Percentiles rank a stretch among this genome's conserved stretches.
Conservation (phyloP, 1,139 yeast genomes). For the Yamadazyma membranifaciens region DNA sequence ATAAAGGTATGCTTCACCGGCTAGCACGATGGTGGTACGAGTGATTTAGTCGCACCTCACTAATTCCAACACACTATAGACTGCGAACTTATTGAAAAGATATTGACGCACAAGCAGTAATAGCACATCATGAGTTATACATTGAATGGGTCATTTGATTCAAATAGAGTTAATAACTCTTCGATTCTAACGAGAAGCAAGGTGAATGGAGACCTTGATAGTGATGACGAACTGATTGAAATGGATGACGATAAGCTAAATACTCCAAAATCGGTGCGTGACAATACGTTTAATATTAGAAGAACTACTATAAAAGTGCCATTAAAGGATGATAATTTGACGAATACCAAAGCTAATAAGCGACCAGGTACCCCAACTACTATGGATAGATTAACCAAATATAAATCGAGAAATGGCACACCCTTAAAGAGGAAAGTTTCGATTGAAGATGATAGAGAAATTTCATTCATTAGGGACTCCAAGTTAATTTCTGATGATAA, state of each 20-base stretch:
- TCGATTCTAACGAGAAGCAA: constrained; percentile 1
- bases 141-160: constrained; percentile 2
- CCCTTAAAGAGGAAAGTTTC: constrained; percentile 14
- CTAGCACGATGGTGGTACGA: too few species aligned
- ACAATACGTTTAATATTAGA: constrained; percentile 9
- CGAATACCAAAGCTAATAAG: constrained; percentile 1
- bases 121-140: constrained; percentile 1
- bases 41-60: too few species aligned
- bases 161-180: not conserved
- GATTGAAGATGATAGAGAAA: constrained; percentile 12
- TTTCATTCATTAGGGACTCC: constrained; percentile 15
- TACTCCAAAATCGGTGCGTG: constrained; percentile 18
- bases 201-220: constrained; percentile 1
- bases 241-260: constrained; percentile 24
- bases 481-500: constrained; percentile 24
- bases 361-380: constrained; percentile 14
- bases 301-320: constrained; percentile 20
- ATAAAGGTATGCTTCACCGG: too few species aligned
- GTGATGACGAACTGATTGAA: constrained; percentile 17
- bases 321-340: constrained; percentile 15
- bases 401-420: constrained; percentile 18
- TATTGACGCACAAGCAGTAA: not conserved
- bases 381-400: constrained; percentile 9
- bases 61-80: not conserved
- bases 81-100: too few species aligned